Percentiles rank a stretch among this genome's conserved stretches.
Conservation (phyloP, 1,284 basidiomycete species). For the Marasmius fiardii region DNA sequence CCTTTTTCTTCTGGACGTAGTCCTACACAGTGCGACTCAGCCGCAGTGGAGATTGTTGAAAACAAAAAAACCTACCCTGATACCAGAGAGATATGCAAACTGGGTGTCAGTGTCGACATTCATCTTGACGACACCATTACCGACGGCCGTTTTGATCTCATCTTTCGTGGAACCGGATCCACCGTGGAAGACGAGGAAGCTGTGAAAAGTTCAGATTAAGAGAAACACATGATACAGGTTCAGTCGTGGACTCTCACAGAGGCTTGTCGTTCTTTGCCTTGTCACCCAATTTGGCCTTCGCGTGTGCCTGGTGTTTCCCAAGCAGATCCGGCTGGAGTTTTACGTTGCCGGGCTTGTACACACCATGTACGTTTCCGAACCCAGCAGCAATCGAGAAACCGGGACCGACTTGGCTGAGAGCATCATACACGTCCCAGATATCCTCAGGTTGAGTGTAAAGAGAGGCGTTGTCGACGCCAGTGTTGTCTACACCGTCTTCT, state of each 20-base stretch:
- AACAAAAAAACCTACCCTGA: conserved; percentile 55
- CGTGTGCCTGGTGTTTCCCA: conserved; percentile 86
- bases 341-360: conserved; percentile 95
- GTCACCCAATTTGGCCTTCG: conserved; percentile 68
- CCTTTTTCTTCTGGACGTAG: conserved; percentile 82
- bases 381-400: conserved; percentile 97
- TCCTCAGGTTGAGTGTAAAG: conserved; percentile 99
- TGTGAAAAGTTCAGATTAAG: conserved; percentile 24
- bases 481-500: conserved; percentile 98
- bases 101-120: conserved; percentile 95
- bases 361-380: conserved; percentile 97
- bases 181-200: conserved; percentile 99
- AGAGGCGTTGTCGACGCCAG: conserved; percentile 88
- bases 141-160: conserved; percentile 92
- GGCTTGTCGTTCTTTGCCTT: conserved; percentile 61
- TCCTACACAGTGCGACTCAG: conserved; percentile 42
- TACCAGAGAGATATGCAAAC: conserved; percentile 89
- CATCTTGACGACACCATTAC: conserved; percentile 96
- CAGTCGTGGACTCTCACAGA: conserved; percentile 52
- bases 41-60: neutral
- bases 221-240: neutral
- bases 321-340: conserved; percentile 90
- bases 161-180: conserved; percentile 97
- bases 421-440: conserved; percentile 88
- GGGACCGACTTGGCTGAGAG: conserved; percentile 82